These are phyloP conservation scores for Chenopodium formosanum DNA, from an alignment of 148 eudicot species.

Conservation along the genomic window DNA sequence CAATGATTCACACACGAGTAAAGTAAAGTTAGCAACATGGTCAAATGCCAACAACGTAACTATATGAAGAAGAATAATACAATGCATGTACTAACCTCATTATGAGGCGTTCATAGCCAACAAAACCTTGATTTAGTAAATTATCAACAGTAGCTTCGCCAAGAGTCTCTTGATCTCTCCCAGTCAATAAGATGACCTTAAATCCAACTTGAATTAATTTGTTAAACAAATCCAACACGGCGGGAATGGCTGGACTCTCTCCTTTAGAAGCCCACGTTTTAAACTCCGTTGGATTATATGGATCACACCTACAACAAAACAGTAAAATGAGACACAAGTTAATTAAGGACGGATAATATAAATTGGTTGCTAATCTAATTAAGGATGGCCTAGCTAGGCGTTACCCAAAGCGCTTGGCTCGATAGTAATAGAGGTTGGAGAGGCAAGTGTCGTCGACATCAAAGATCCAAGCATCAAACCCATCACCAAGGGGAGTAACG, in stretches of 20 bases:
- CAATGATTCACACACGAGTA: not conserved
- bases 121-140: constrained; percentile 50
- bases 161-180: constrained; percentile 61
- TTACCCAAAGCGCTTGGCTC: constrained; percentile 50
- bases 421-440: constrained; percentile 64
- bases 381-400: no score
- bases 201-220: constrained; percentile 49
- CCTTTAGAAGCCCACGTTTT: constrained; percentile 63
- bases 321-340: no score
- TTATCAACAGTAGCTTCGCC: constrained; percentile 54
- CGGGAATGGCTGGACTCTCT: constrained; percentile 53
- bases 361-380: no score
- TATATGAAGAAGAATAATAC: not conserved
- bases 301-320: constrained; percentile 49
- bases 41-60: no score
- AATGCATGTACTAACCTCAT: constrained; percentile 43
- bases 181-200: constrained; percentile 62
- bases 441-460: constrained; percentile 86
- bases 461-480: constrained; percentile 70
- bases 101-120: constrained; percentile 66
- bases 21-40: no score
- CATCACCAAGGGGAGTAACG: constrained; percentile 41
- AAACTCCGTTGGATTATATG: constrained; percentile 69
- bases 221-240: constrained; percentile 43
- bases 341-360: no score